Percentiles rank a stretch among this genome's conserved stretches.
Conservation (phyloP, 345 rosid genomes). For the Anastatica hierochuntica region DNA sequence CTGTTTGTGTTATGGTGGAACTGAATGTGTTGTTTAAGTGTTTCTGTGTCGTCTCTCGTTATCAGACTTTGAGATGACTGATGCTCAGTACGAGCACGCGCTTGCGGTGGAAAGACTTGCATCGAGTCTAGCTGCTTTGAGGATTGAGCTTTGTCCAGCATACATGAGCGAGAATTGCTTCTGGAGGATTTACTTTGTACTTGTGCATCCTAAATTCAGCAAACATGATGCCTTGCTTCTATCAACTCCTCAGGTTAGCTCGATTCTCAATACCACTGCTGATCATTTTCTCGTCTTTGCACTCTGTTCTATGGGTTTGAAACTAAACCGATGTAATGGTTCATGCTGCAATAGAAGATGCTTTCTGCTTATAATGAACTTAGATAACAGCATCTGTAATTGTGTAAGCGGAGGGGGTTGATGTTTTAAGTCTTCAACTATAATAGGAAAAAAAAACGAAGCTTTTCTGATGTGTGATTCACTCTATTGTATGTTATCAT, state of each 20-base stretch:
- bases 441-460: not conserved
- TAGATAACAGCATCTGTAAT: not conserved
- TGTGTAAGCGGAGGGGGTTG: too few relatives aligned
- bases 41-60: too few relatives aligned
- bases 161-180: constrained; percentile 86
- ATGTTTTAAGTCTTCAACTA: too few relatives aligned
- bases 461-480: not conserved
- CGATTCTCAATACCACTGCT: not conserved
- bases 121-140: constrained; percentile 62
- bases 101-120: constrained; percentile 63
- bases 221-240: constrained; percentile 67
- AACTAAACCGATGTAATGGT: not conserved
- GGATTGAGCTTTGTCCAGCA: constrained; percentile 83
- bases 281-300: not conserved
- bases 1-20: too few relatives aligned
- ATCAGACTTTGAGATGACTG: constrained; percentile 80
- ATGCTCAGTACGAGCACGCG: constrained; percentile 70
- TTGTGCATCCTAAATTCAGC: constrained; percentile 75
- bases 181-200: constrained; percentile 98
- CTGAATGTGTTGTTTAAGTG: too few relatives aligned
- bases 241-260: constrained; percentile 73
- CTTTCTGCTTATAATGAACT: not conserved
- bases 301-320: not conserved
- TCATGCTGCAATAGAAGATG: not conserved
- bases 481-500: not conserved